Percentiles rank a stretch among this genome's conserved stretches.
Conservation (phyloP, 768 basidiomycete species). For the Dentipellis fragilis region DNA sequence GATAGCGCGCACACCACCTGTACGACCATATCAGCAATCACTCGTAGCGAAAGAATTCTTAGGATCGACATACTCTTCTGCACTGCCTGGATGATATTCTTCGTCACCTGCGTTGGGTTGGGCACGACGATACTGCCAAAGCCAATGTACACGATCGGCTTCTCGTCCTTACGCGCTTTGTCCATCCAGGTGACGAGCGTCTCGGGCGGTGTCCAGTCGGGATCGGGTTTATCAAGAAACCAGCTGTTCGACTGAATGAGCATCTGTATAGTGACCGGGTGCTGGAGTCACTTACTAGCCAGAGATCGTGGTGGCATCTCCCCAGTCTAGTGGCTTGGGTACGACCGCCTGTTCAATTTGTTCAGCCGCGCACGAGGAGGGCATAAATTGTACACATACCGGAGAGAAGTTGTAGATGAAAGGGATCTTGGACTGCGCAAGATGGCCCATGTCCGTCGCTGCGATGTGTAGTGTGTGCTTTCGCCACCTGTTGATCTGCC, state of each 20-base stretch:
- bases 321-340: conserved; percentile 63
- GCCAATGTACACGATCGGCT: conserved; percentile 61
- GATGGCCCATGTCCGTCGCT: conserved; percentile 49
- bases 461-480: conserved; percentile 36
- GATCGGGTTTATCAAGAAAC: conserved; percentile 57
- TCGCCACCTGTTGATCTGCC: conserved; percentile 61
- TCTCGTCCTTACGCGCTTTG: conserved; percentile 42
- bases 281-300: conserved; percentile 35
- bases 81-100: conserved; percentile 49
- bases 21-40: not conserved
- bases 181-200: conserved; percentile 43
- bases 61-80: conserved; percentile 35
- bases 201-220: conserved; percentile 43
- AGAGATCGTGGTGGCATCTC: conserved; percentile 43
- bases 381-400: conserved; percentile 17
- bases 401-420: conserved; percentile 64
- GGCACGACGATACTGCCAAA: conserved; percentile 66
- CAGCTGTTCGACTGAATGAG: conserved; percentile 30
- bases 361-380: too few species aligned
- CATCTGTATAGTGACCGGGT: not conserved
- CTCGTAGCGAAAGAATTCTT: not conserved
- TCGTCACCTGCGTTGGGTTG: conserved; percentile 41
- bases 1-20: conserved; percentile 56
- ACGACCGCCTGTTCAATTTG: conserved; percentile 35
- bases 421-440: conserved; percentile 48